These are phyloP conservation scores for Trametes sp. DNA, from an alignment of 1,284 basidiomycete species.

Conservation along the genomic window DNA sequence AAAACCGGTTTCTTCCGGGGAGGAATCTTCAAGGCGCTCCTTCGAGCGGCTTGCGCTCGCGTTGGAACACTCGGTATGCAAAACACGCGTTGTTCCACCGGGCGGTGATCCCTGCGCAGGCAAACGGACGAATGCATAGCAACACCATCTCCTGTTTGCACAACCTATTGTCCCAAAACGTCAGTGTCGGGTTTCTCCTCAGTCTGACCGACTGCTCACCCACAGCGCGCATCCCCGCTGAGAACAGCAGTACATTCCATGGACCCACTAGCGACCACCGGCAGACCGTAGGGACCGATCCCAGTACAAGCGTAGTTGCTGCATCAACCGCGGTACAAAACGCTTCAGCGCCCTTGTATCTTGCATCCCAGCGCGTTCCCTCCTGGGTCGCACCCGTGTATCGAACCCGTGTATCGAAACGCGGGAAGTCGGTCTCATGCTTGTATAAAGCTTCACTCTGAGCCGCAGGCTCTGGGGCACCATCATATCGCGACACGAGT, in stretches of 20 bases:
- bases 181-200: not conserved
- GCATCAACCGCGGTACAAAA: constrained; percentile 15
- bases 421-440: too few relatives aligned
- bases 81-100: too few relatives aligned
- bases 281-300: not conserved
- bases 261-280: not conserved
- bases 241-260: not conserved
- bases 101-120: too few relatives aligned
- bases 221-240: not conserved
- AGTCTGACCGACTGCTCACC: not conserved
- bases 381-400: too few relatives aligned
- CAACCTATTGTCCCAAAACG: too few relatives aligned
- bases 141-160: too few relatives aligned
- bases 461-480: not conserved
- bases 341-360: constrained; percentile 7
- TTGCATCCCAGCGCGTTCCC: not conserved
- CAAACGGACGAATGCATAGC: too few relatives aligned
- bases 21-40: too few relatives aligned
- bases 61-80: too few relatives aligned
- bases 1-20: too few relatives aligned
- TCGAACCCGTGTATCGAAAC: not conserved
- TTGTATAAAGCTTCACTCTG: constrained; percentile 1
- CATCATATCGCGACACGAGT: not conserved
- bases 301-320: constrained; percentile 10
- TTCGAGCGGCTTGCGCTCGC: too few relatives aligned